Conservation (phyloP, 2,329 filamentous ascomycete genomes). For the Rhynchosporium secalis region DNA sequence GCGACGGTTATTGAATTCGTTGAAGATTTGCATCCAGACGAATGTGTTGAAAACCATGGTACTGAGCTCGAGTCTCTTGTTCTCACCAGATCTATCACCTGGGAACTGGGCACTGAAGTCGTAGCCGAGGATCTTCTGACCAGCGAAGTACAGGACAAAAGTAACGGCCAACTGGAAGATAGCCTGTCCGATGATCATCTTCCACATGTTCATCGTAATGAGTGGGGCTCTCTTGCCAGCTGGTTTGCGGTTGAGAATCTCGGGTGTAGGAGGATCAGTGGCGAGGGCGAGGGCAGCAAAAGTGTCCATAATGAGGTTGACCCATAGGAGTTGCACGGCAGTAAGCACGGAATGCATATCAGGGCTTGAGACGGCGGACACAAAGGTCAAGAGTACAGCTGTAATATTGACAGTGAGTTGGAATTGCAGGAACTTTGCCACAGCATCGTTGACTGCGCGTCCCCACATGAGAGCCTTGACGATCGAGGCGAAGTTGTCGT, state of each 20-base stretch:
- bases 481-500: constrained; percentile 63
- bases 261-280: constrained; percentile 69
- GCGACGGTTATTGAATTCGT: constrained; percentile 83
- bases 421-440: constrained; percentile 55
- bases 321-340: constrained; percentile 77
- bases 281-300: constrained; percentile 75
- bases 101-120: constrained; percentile 44
- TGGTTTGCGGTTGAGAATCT: constrained; percentile 69
- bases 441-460: constrained; percentile 56
- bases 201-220: constrained; percentile 95
- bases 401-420: constrained; percentile 78
- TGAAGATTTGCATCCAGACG: constrained; percentile 99
- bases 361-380: constrained; percentile 66
- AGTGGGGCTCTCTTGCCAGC: constrained; percentile 71
- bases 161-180: constrained; percentile 82
- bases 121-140: constrained; percentile 58
- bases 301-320: constrained; percentile 83
- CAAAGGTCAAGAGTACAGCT: constrained; percentile 72
- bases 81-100: no score
- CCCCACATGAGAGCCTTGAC: constrained; percentile 63
- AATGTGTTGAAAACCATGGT: constrained; percentile 86
- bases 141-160: constrained; percentile 80
- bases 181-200: constrained; percentile 95
- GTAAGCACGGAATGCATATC: constrained; percentile 67
- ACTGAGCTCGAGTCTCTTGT: constrained; percentile 65